These are phyloP conservation scores for Actinidia arguta DNA, from an alignment of 179 eudicot species.

Conservation along the genomic window DNA sequence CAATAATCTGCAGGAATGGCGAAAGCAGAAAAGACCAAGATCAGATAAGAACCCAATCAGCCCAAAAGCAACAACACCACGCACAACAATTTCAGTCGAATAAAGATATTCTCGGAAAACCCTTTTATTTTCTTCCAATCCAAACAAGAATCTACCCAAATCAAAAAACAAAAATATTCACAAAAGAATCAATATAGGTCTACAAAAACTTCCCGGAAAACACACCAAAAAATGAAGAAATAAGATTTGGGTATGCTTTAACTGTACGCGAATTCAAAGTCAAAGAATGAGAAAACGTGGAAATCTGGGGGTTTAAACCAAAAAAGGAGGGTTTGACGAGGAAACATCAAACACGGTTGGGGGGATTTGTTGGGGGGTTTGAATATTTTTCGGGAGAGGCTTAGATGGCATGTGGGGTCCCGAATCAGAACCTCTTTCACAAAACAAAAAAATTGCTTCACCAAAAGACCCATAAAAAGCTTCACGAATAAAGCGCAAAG, in stretches of 20 bases:
- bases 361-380: slow-evolving; percentile 5
- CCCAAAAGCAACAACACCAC: slow-evolving; percentile 18
- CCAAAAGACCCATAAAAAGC: slow-evolving; percentile 18
- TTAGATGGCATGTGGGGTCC: slow-evolving; percentile 15
- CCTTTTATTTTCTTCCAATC: slow-evolving; percentile 24
- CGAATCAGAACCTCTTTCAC: slow-evolving; percentile 1
- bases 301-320: slow-evolving; percentile 23
- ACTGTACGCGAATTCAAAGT: slow-evolving; percentile 24
- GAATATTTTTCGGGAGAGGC: background rate
- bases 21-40: slow-evolving; percentile 23
- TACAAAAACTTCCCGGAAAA: background rate
- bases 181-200: background rate
- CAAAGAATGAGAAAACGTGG: slow-evolving; percentile 28
- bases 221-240: background rate
- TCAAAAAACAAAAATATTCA: slow-evolving; percentile 11
- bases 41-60: slow-evolving; percentile 27
- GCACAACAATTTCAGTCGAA: slow-evolving; percentile 13
- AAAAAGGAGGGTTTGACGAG: slow-evolving; percentile 27
- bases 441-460: background rate
- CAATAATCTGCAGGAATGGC: slow-evolving; percentile 26
- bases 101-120: slow-evolving; percentile 17
- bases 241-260: slow-evolving; percentile 7
- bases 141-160: slow-evolving; percentile 25
- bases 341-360: slow-evolving; percentile 31
- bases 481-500: slow-evolving; percentile 25